phyloP scores from a whole-genome alignment of 441 rosid species.

The Eruca vesicaria region DNA sequence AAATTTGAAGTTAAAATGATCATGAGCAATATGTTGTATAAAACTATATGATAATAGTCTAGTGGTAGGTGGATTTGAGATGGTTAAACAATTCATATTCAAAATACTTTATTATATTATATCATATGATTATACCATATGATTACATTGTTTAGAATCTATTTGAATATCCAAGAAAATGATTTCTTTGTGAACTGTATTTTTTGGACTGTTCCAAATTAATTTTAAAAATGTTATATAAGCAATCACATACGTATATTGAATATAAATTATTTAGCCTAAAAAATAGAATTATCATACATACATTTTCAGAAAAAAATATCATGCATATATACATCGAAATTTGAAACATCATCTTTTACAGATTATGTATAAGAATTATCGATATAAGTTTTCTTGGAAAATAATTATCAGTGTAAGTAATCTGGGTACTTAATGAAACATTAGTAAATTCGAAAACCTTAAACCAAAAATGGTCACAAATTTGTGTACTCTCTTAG shows the following conservation, averaged over 20 bases:
- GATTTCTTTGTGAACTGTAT: no score
- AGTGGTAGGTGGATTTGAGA: no score
- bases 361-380: background rate
- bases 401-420: no score
- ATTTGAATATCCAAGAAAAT: no score
- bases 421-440: background rate
- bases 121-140: no score
- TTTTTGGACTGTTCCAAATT: no score
- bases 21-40: background rate
- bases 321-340: background rate
- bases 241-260: background rate
- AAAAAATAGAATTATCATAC: background rate
- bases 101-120: no score
- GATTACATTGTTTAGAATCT: no score
- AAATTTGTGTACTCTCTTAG: constrained; percentile 14
- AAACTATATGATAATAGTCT: no score
- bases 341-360: background rate
- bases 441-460: constrained; percentile 4
- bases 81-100: no score
- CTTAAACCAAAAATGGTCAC: background rate
- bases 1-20: background rate
- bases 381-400: background rate
- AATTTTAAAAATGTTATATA: no score
- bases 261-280: background rate
- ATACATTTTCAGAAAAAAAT: background rate